Base-by-base conservation (phyloP, 495 filamentous ascomycete species). In the Aspergillus homomorphus region DNA sequence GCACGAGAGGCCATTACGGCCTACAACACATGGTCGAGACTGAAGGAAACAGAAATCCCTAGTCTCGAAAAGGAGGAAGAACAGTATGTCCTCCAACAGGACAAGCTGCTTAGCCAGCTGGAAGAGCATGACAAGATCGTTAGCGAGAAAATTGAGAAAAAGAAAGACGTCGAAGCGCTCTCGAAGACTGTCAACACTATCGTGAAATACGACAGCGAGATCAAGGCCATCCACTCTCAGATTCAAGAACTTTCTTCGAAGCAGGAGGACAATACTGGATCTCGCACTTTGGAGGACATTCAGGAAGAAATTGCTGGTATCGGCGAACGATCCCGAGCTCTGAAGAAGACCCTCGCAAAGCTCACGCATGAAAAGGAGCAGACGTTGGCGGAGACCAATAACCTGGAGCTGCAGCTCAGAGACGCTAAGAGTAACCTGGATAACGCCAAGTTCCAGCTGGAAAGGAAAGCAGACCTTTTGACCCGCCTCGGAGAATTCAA, bases 231-330 rank as follows among this genome's bases (percentile, higher is more conserved):
- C 48, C 79, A 88, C 62, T 73, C 74, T 53, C 86, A 96, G 65
- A 86, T 95, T 51, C 76, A 86, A 59, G 83, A 89, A 51, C 77
- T 92, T 26, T 76, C 82, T 12, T 81, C 82, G 8, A 90, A 92
- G 57, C 84, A 96, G 62, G 82, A 86, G 51, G 83, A 87, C 16
- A 72, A 78, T 60, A 83, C 84, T 2, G 64, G 80, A 16, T 75
- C 82, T 5, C 84, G 87, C 59, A 88, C 88, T 7, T 74, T 91
- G 18, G 88, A 96, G 51, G 89, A 96, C 60, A 90, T 98, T 58
- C 89, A 92, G 61, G 83, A 88, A 16, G 82, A 94, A 51, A 84
- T 90, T 54, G 81, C 83, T 20, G 68, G 75, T 24, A 80, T 86
- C 61, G 81, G 80, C n/a, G 90, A 92, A 58, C 84, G 89, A 66